Evolutionary conservation across 768 basidiomycete genomes (phyloP), one percentile per base, ranked within the genome.

Genomic region (Termitomyces sp.): DNA sequence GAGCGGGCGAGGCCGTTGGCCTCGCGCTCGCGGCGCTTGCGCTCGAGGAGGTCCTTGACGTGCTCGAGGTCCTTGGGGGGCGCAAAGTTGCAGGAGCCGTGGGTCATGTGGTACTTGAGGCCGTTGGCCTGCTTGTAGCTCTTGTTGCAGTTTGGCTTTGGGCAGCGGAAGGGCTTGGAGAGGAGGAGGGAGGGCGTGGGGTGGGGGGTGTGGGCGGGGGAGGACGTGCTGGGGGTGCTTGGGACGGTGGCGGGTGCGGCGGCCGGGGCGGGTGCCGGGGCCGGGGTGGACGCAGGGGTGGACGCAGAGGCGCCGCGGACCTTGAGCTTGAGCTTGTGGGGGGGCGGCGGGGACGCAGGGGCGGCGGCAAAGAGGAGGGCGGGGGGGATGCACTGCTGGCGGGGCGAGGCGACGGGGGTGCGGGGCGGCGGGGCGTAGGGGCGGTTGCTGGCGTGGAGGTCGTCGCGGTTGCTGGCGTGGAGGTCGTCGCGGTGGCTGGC

Each of bases 61-160:
- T 87, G 84, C 70, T 89, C 87, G 53, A 90, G 69, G 56, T 91
- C 88, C 70, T 94, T 93, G 37, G 89, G 89, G 5, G 94, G 92
- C 0, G 91, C 89, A 69, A 94, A 96, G 70, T 93, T 94, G 72
- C 94, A 98, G 60, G 86, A 87, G 9, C 94, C 93, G 67, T 93
- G 92, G 9, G 88, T 90, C 78, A 93, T 86, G 71, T 95, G 92
- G 72, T 95, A 94, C 76, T 97, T 96, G 65, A 98, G 78, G 11
- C 94, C 86, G 63, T 97, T 97, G 43, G 91, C 91, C 71, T 96
- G 94, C 77, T 96, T 96, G 78, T 96, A 97, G 51, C 83, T 83
- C 78, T 98, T 98, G 75, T 91, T 93, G 77, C 94, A 98, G 61
- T 94, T 93, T 0, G 91, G 85, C 69, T 95, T 95, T 10, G 94